Percentiles rank a stretch among this genome's conserved stretches.
phyloP scores from a whole-genome alignment of 306 rosid genomes.

The Senna siamea region DNA sequence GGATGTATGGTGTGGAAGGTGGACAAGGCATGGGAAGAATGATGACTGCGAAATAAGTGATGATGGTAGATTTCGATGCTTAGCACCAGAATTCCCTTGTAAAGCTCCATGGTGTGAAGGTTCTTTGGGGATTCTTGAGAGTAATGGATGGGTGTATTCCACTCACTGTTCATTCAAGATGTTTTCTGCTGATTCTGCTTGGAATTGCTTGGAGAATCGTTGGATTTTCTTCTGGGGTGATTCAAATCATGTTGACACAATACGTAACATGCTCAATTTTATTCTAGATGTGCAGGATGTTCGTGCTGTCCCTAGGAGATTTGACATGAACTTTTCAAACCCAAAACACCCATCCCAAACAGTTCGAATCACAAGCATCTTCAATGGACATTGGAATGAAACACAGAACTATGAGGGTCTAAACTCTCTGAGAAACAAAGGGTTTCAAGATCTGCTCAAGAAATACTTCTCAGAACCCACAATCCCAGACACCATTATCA shows the following conservation, averaged over 20 bases:
- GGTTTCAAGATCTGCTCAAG: conserved; percentile 63
- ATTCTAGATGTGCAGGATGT: conserved; percentile 75
- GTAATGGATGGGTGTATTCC: conserved; percentile 99
- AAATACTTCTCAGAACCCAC: conserved; percentile 71
- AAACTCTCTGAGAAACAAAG: conserved; percentile 78
- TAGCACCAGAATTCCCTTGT: conserved; percentile 72
- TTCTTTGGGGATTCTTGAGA: conserved; percentile 79
- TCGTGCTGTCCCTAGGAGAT: conserved; percentile 75
- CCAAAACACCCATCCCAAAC: conserved; percentile 72
- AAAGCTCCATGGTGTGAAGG: conserved; percentile 88
- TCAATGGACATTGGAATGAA: conserved; percentile 98
- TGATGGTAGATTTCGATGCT: conserved; percentile 84
- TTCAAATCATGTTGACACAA: conserved; percentile 94
- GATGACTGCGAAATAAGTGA: conserved; percentile 62
- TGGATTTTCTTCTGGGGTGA: conserved; percentile 99
- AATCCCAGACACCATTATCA: conserved; percentile 77
- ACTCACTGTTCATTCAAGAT: conserved; percentile 81
- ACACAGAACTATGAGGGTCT: conserved; percentile 82
- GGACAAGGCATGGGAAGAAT: conserved; percentile 91
- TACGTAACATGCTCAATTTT: conserved; percentile 80
- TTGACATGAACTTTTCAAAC: conserved; percentile 82
- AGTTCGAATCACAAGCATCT: conserved; percentile 88
- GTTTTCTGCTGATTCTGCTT: conserved; percentile 76
- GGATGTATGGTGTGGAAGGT: conserved; percentile 89
- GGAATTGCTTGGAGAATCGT: conserved; percentile 79